phyloP scores from a whole-genome alignment of 805 yeast genomes.

The Huiozyma sinensis region DNA sequence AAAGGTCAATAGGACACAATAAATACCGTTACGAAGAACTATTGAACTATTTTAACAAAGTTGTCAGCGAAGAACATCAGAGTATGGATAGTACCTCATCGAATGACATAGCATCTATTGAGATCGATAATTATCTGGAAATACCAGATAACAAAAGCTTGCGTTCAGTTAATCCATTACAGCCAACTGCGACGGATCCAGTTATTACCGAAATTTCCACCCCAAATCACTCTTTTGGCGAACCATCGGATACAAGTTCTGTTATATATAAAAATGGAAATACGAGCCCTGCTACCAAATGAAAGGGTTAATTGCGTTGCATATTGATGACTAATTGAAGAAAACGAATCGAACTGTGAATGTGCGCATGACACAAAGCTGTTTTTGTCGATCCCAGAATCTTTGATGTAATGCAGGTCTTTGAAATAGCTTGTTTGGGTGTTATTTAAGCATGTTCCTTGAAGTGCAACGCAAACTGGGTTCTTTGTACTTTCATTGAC shows the following conservation, averaged over 20 bases:
- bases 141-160: constrained; percentile 4
- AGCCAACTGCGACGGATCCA: background rate
- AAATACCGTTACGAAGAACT: constrained; percentile 20
- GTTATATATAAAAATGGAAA: constrained; percentile 1
- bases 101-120: constrained; percentile 4
- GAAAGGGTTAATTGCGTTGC: background rate
- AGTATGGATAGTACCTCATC: background rate
- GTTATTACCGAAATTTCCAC: constrained; percentile 1
- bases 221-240: constrained; percentile 2
- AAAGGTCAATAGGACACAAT: constrained; percentile 20
- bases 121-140: constrained; percentile 6
- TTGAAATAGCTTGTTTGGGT: no score
- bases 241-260: constrained; percentile 8
- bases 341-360: no score
- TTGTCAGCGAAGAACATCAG: constrained; percentile 2
- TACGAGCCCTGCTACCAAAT: background rate
- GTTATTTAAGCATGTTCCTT: no score
- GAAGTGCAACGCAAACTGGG: no score
- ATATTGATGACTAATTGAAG: no score
- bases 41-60: constrained; percentile 22
- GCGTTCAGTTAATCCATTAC: constrained; percentile 2
- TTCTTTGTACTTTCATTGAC: no score
- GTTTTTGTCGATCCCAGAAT: no score
- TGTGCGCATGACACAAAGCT: no score
- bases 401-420: no score